Conservation (phyloP, 2,329 filamentous ascomycete genomes). For the Leptographium flavum region DNA sequence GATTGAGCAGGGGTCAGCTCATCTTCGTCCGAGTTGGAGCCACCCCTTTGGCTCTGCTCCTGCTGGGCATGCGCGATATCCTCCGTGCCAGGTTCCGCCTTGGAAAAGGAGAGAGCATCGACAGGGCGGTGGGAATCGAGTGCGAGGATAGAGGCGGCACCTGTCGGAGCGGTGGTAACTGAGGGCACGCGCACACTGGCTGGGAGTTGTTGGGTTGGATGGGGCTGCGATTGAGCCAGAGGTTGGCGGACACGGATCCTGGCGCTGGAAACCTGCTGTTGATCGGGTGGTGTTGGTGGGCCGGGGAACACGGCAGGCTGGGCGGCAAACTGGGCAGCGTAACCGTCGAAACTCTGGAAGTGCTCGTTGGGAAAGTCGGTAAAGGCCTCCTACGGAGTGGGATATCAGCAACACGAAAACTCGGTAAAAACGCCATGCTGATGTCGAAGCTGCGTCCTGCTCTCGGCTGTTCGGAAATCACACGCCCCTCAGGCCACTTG, state of each 20-base stretch:
- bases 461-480: too few species aligned
- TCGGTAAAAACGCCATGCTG: background rate
- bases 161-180: background rate
- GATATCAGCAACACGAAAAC: background rate
- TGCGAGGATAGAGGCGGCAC: constrained; percentile 3
- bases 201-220: constrained; percentile 14
- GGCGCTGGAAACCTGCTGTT: constrained; percentile 17
- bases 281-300: constrained; percentile 37
- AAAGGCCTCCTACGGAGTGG: constrained; percentile 32
- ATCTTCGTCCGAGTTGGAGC: constrained; percentile 40
- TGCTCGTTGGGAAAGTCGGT: constrained; percentile 31
- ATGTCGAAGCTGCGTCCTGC: too few species aligned
- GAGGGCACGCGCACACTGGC: constrained; percentile 10
- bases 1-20: constrained; percentile 43
- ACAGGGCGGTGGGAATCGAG: constrained; percentile 12
- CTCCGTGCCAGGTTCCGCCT: constrained; percentile 24
- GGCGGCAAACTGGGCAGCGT: constrained; percentile 25
- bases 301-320: constrained; percentile 22
- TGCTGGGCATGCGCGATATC: constrained; percentile 14
- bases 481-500: too few species aligned
- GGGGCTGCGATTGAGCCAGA: constrained; percentile 14
- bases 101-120: constrained; percentile 21
- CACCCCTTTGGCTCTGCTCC: constrained; percentile 18
- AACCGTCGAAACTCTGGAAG: constrained; percentile 34
- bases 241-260: constrained; percentile 12